phyloP scores from a whole-genome alignment of 306 rosid genomes.

The Argentina anserina region DNA sequence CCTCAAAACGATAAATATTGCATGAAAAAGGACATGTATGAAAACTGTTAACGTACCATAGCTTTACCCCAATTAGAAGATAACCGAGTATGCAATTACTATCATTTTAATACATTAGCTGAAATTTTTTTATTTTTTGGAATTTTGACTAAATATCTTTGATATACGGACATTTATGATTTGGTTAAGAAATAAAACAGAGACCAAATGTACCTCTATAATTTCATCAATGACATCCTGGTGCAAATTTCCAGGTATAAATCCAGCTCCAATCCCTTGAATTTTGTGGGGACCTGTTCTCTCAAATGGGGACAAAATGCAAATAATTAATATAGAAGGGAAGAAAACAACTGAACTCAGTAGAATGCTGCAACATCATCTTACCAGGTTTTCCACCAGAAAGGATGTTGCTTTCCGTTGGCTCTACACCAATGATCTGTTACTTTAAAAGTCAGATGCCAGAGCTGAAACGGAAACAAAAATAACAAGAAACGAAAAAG shows the following conservation, averaged over 20 bases:
- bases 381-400: conserved; percentile 98
- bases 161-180: conserved; percentile 5
- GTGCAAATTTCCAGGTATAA: conserved; percentile 89
- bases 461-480: conserved; percentile 6
- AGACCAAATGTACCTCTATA: conserved; percentile 42
- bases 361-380: conserved; percentile 28
- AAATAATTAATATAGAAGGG: conserved; percentile 2
- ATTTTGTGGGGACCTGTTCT: conserved; percentile 96
- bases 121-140: no score
- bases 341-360: conserved; percentile 1
- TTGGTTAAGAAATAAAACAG: conserved; percentile 2
- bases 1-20: no score
- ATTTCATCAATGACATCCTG: conserved; percentile 83
- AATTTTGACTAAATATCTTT: conserved; percentile 7
- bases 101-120: conserved; percentile 9
- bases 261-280: conserved; percentile 99
- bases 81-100: conserved; percentile 9
- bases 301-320: conserved; percentile 21
- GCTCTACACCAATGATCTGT: conserved; percentile 93
- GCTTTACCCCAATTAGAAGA: conserved; percentile 7
- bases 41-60: no score
- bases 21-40: no score
- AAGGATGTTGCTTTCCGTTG: conserved; percentile 89
- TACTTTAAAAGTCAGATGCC: conserved; percentile 10
- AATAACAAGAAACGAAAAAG: conserved; percentile 16